phyloP scores from a whole-genome alignment of 2,329 filamentous ascomycete genomes.

The Calonectria montana region DNA sequence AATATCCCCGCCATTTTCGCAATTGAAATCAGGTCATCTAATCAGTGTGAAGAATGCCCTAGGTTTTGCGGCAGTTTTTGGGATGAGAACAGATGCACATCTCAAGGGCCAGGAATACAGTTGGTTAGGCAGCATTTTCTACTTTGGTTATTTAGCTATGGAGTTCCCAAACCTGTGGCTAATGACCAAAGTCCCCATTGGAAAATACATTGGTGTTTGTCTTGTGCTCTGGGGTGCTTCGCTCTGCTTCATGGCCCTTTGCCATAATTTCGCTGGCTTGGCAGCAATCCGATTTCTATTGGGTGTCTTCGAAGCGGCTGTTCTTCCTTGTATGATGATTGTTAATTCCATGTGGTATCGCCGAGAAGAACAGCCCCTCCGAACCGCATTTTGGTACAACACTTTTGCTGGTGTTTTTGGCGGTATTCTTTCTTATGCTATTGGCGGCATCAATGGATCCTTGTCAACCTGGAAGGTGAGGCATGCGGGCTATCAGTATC shows the following conservation, averaged over 20 bases:
- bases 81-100: slow-evolving; percentile 35
- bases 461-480: slow-evolving; percentile 36
- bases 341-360: slow-evolving; percentile 54
- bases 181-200: slow-evolving; percentile 46
- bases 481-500: rapidly evolving
- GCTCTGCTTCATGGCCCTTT: slow-evolving; percentile 55
- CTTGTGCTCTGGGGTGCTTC: slow-evolving; percentile 49
- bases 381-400: slow-evolving; percentile 48
- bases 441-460: slow-evolving; percentile 42
- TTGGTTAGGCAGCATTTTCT: slow-evolving; percentile 69
- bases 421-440: slow-evolving; percentile 45
- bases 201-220: slow-evolving; percentile 45
- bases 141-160: slow-evolving; percentile 57
- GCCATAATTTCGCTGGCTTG: slow-evolving; percentile 53
- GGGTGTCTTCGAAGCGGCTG: slow-evolving; percentile 57
- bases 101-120: slow-evolving; percentile 64
- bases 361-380: slow-evolving; percentile 44
- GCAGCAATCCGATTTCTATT: slow-evolving; percentile 56
- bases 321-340: slow-evolving; percentile 61
- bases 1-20: not conserved
- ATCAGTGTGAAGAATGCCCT: slow-evolving; percentile 9
- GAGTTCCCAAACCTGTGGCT: slow-evolving; percentile 50
- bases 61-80: slow-evolving; percentile 33
- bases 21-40: not conserved
- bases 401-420: slow-evolving; percentile 47